A percentile compares a stretch with the other conserved stretches of the same genome.
Conservation (phyloP, 768 basidiomycete species). For the Leccinum olivaceopallidum region DNA sequence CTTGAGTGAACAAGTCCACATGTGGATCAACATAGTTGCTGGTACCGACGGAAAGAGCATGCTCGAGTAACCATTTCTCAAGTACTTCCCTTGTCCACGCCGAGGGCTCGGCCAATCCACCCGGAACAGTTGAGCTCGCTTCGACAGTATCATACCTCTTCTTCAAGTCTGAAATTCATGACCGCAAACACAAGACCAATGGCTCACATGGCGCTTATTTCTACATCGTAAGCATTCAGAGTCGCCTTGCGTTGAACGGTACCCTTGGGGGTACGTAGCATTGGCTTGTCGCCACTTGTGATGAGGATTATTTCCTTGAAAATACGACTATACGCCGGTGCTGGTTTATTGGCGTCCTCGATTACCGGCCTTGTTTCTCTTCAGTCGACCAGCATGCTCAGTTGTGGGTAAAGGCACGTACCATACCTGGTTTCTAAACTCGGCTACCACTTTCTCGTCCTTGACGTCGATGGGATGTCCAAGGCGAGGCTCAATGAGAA, state of each 20-base stretch:
- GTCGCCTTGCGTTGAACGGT: conserved; percentile 43
- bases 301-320: conserved; percentile 57
- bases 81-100: conserved; percentile 27
- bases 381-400: neutral
- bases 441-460: conserved; percentile 24
- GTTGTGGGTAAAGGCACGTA: conserved; percentile 4
- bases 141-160: conserved; percentile 36
- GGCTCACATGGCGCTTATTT: conserved; percentile 49
- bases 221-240: conserved; percentile 39
- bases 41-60: conserved; percentile 17
- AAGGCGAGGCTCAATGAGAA: conserved; percentile 31
- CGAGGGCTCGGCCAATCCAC: conserved; percentile 22
- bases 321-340: conserved; percentile 45
- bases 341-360: conserved; percentile 42
- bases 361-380: conserved; percentile 36
- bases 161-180: neutral
- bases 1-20: conserved; percentile 34
- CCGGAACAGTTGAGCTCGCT: conserved; percentile 20
- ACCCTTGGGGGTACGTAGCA: conserved; percentile 47
- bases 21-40: conserved; percentile 5
- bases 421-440: conserved; percentile 37
- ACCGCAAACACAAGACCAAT: neutral
- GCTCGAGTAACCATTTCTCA: conserved; percentile 30
- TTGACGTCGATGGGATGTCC: conserved; percentile 20
- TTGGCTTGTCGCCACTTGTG: conserved; percentile 40